Evolutionary conservation across 2,329 filamentous ascomycete species (phyloP), one percentile per base, ranked within the genome.

Genomic region (Aspergillus sp.): DNA sequence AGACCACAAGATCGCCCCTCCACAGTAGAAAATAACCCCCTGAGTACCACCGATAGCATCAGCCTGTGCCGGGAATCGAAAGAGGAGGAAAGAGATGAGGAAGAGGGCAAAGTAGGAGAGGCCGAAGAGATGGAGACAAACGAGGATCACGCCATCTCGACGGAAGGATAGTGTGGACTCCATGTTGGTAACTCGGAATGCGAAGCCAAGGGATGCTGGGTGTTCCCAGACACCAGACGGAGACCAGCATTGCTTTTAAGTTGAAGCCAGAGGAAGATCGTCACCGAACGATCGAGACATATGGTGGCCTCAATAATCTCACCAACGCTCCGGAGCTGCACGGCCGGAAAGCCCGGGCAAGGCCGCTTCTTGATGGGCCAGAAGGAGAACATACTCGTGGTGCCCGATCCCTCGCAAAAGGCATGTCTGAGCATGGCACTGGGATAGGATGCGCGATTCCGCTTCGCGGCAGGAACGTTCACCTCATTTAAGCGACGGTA

Each of bases 51-150:
- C 11, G 30, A 62, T 60, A 34, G 24, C 24, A 26, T 26, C 38
- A 38, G 18, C 53, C 52, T 43, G 51, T 52, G 2, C 18, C 54
- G 60, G 45, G 60, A 60, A 45, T 58, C 18, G 24, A 26, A 26
- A 26, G 24, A 26, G 24, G 24, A 26, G 24, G 7, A 26, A 26
- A 5, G 24, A 26, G 7, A 7, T 26, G 7, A 26, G 24, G 24
- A 26, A 2, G 24, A 26, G 24, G 24, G 24, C 24, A 26, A 26
- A 26, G 24, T 60, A 60, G 20, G 41, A 58, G 30, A 50, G 32
- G 11, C 60, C 55, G 44, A 62, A 54, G n/a, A 59, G 32, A 32
- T 60, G 42, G 39, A 62, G 50, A 24, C 48, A 53, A 41, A 48
- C 39, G 42, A 60, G 38, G 20, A 60, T 48, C 32, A 39, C 48